Base-by-base conservation (phyloP, 1,284 basidiomycete species). In the Moniliophthora roreri region DNA sequence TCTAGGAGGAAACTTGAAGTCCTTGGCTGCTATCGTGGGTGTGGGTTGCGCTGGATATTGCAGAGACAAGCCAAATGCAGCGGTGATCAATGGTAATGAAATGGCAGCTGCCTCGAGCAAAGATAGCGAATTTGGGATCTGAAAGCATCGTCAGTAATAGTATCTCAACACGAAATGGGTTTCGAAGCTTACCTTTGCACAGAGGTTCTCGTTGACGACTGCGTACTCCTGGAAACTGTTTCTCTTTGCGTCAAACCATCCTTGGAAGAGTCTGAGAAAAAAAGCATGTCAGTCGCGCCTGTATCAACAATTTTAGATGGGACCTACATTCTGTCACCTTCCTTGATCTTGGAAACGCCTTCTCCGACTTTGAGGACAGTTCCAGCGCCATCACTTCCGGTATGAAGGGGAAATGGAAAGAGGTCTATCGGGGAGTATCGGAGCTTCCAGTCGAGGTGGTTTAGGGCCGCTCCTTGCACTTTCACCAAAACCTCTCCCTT, bases 271-370 rank as follows among this genome's bases (percentile, higher is more conserved):
- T 6, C 78, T 82, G 48, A 50, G 49, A 16, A 40, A 48, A 50
- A 50, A 16, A 40, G 48, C 16, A 16, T 2, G 18, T 24, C 9
- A 38, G 37, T 18, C 48, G 13, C 11, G n/a, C 28, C 8, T 11
- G 16, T 10, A 47, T 16, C 34, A 64, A 61, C 48, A 39, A 37
- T n/a, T n/a, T n/a, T n/a, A 9, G 10, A 21, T 6, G 41, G n/a
- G 11, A 63, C 77, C 60, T 64, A 81, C 80, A 87, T 78, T 62
- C 75, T 71, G 62, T 88, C 83, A 1, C 85, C 84, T 34, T 77
- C 73, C 47, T 70, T 67, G 61, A 84, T 72, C 37, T 69, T 65
- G 1, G 68, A 68, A 13, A 85, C 81, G 0, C 71, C 77, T 44
- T 71, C 69, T 4, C 84, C 84, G 34, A 86, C 65, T 48, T 73